Conservation (phyloP, 2,329 filamentous ascomycete species). For the Neoarthrinium moseri region DNA sequence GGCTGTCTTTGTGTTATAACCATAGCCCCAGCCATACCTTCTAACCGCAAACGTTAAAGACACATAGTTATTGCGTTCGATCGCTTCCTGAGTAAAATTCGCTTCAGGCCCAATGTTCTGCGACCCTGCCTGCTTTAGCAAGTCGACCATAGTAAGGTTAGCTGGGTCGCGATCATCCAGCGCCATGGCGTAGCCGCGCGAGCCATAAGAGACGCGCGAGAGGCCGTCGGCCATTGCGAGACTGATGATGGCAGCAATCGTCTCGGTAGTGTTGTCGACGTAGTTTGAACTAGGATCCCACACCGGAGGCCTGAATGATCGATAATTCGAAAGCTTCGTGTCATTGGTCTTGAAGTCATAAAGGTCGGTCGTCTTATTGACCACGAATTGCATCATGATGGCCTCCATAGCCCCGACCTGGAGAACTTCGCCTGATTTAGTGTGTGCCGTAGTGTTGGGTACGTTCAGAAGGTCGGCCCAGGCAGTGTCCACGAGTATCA, state of each 20-base stretch:
- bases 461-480: slow-evolving; percentile 4
- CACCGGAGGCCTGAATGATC: not conserved
- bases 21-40: slow-evolving; percentile 5
- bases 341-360: not conserved
- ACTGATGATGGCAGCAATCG: not conserved
- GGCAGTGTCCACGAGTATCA: not conserved
- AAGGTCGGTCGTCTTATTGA: not conserved
- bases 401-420: not conserved
- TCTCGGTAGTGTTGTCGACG: not conserved
- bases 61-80: not conserved
- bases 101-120: no score
- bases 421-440: not conserved
- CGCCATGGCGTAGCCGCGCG: not conserved
- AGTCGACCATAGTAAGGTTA: not conserved
- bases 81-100: no score
- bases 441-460: not conserved
- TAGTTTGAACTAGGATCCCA: not conserved
- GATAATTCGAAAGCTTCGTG: not conserved
- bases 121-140: not conserved
- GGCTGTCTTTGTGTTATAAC: not conserved
- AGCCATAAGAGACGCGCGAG: not conserved
- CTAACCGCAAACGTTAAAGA: not conserved
- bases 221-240: not conserved
- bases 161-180: not conserved
- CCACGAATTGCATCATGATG: not conserved